phyloP scores from a whole-genome alignment of 176 grass and related monocot genomes.

The Musa acuminata region DNA sequence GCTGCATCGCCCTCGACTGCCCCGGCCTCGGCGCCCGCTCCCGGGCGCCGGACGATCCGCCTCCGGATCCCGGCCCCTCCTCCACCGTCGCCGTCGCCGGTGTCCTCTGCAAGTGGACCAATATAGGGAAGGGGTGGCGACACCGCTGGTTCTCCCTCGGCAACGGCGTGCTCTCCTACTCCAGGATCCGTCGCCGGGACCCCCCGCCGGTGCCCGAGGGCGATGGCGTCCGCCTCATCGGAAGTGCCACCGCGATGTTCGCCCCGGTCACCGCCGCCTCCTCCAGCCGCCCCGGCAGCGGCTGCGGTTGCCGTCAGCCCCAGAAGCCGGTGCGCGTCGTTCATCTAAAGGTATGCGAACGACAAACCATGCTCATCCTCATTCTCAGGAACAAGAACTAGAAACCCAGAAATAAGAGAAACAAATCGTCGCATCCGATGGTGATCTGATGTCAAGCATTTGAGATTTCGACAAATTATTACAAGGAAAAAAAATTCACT shows the following conservation, averaged over 20 bases:
- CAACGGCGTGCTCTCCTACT: constrained; percentile 76
- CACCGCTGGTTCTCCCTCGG: constrained; percentile 76
- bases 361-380: background rate
- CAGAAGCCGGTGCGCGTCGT: constrained; percentile 49
- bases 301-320: background rate
- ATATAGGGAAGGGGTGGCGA: constrained; percentile 82
- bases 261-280: background rate
- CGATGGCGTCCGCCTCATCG: constrained; percentile 46
- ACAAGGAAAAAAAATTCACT: too few species aligned
- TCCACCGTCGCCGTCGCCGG: constrained; percentile 36
- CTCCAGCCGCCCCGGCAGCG: constrained; percentile 9
- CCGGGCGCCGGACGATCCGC: background rate
- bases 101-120: constrained; percentile 89
- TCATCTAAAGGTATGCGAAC: constrained; percentile 65
- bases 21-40: constrained; percentile 29
- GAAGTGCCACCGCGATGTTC: constrained; percentile 14
- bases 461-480: too few species aligned
- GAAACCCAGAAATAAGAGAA: background rate
- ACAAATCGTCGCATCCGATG: background rate
- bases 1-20: constrained; percentile 74
- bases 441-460: background rate
- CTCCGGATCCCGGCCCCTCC: background rate
- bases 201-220: background rate
- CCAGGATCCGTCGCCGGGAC: constrained; percentile 55
- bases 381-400: background rate